Evolutionary conservation across 2,329 filamentous ascomycete species (phyloP), one percentile per base, ranked within the genome.

Genomic region (Cladosporium sp.): DNA sequence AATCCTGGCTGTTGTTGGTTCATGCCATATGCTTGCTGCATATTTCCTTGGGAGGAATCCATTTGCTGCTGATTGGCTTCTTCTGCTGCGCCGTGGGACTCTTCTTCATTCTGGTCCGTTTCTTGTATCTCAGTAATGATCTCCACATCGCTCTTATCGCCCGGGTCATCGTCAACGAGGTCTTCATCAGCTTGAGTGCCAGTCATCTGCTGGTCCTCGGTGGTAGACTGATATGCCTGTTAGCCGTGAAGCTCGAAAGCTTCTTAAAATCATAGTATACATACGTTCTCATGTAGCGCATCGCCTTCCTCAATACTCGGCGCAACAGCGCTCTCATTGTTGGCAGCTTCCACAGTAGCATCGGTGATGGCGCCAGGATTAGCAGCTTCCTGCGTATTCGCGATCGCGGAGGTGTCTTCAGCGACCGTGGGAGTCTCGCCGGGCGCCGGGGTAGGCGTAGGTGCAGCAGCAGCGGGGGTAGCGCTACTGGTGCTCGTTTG

Each of bases 291-390:
- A 12, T 27, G 34, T 37, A 41, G 27, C 19, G 34, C 22, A 13
- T 48, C 37, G 18, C 37, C 37, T 36, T 48, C 27, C 45, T 48
- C 45, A 11, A 38, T 48, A 30, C 45, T 48, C 7, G 45, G 13
- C 7, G 29, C 45, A 12, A 48, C 45, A 30, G 29, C 45, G n/a
- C 37, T 17, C 24, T 48, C 45, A 24, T 48, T 17, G 80, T 81
- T 64, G 75, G 42, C 56, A 40, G 32, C 22, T 36, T 45, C 49
- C 15, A 37, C 32, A 22, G 44, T 50, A 12, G 54, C 47, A 15
- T 36, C 43, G 32, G 42, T 39, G 1, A 39, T 37, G 6, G 34
- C 41, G 7, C 27, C 20, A 11, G 43, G 29, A 15, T 24, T 13
- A 9, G 55, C 41, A 20, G 40, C 55, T 13, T 57, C 42, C 19